A percentile compares a stretch with the other conserved stretches of the same genome.
Evolutionary conservation across 768 basidiomycete genomes (phyloP).

Genomic region (Pulveroboletus sp.): DNA sequence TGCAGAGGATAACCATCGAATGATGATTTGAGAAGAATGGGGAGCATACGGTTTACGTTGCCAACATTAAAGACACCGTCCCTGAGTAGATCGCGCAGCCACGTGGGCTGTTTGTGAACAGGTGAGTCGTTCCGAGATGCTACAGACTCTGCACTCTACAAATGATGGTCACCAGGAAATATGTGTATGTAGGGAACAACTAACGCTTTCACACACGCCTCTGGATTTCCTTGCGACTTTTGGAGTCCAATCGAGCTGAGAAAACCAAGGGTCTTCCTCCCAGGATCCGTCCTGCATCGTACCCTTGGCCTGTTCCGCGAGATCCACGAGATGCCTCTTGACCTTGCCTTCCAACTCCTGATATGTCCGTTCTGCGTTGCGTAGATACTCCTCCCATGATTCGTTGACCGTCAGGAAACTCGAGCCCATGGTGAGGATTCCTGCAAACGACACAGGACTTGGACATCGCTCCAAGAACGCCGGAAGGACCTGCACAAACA

Average conservation of each 20-base stretch:
- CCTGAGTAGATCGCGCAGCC: conserved; percentile 49
- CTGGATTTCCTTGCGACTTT: conserved; percentile 71
- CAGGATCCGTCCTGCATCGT: conserved; percentile 51
- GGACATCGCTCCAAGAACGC: conserved; percentile 81
- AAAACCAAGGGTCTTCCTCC: conserved; percentile 77
- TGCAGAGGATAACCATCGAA: conserved; percentile 59
- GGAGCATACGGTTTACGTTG: conserved; percentile 48
- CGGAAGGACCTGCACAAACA: conserved; percentile 74
- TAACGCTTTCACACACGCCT: conserved; percentile 42
- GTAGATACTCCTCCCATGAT: conserved; percentile 81
- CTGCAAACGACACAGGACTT: conserved; percentile 89
- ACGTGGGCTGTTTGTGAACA: conserved; percentile 40
- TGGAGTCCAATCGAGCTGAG: conserved; percentile 93
- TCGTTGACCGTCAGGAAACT: conserved; percentile 89
- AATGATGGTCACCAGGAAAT: not conserved
- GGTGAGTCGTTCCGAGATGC: not conserved
- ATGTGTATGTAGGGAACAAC: not conserved
- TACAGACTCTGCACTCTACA: conserved; percentile 2
- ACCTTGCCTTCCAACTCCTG: conserved; percentile 62
- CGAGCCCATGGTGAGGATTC: conserved; percentile 86
- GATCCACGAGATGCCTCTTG: conserved; percentile 53
- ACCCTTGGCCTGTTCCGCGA: conserved; percentile 55
- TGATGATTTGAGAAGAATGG: conserved; percentile 59
- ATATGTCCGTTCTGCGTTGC: conserved; percentile 73
- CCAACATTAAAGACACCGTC: conserved; percentile 38